A percentile compares a stretch with the other conserved stretches of the same genome.
Conservation (phyloP, 495 filamentous ascomycete species). For the Hapsidospora chrysogenum region DNA sequence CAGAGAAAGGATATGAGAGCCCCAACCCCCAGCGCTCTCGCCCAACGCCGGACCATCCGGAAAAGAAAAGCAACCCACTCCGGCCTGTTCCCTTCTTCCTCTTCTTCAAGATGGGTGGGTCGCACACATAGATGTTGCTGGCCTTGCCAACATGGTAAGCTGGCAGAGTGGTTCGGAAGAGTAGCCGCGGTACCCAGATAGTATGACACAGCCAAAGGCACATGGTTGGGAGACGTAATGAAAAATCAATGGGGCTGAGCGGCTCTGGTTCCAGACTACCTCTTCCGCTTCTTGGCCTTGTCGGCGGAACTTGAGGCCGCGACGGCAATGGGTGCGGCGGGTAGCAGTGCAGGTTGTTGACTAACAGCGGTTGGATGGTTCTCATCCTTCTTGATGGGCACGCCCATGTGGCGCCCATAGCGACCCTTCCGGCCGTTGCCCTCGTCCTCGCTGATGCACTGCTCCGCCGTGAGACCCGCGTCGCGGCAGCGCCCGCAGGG, state of each 20-base stretch:
- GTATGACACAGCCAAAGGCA: too few relatives aligned
- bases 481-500: constrained; percentile 92
- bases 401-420: constrained; percentile 90
- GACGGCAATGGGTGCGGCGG: constrained; percentile 19
- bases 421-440: constrained; percentile 92
- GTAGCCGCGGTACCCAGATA: too few relatives aligned
- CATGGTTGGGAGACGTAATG: not conserved
- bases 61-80: not conserved
- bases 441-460: constrained; percentile 93
- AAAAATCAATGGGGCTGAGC: not conserved
- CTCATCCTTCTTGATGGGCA: constrained; percentile 60
- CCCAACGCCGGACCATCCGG: not conserved
- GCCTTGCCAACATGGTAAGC: too few relatives aligned
- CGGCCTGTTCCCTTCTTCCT: not conserved
- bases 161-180: too few relatives aligned
- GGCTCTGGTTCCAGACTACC: constrained; percentile 17
- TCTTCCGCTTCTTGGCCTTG: constrained; percentile 33
- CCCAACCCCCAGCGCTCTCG: too few relatives aligned
- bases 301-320: constrained; percentile 13
- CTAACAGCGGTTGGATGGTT: constrained; percentile 1
- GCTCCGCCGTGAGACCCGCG: constrained; percentile 79
- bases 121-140: too few relatives aligned
- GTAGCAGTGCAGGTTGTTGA: constrained; percentile 14
- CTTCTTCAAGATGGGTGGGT: not conserved
- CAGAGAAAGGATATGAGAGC: too few relatives aligned